phyloP scores from a whole-genome alignment of 2,329 filamentous ascomycete species.

The Pleurostoma richardsiae region DNA sequence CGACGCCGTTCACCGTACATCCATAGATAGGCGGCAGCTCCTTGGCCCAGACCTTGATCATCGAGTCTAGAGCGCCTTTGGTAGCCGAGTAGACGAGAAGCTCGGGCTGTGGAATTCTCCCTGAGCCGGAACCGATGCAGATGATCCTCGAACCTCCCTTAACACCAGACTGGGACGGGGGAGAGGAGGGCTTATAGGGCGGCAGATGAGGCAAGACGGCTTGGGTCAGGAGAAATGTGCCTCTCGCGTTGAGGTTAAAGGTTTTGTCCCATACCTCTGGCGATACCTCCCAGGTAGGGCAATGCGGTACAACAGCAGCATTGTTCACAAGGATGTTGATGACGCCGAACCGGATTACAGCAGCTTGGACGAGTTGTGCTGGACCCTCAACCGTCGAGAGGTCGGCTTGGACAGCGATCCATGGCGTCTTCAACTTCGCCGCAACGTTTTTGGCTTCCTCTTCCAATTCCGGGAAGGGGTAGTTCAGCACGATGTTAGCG shows the following conservation, averaged over 20 bases:
- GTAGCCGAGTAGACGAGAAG: slow-evolving; percentile 1
- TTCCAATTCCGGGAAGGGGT: background rate
- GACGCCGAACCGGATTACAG: slow-evolving; percentile 1
- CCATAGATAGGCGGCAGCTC: slow-evolving; percentile 16
- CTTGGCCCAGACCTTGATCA: slow-evolving; percentile 2
- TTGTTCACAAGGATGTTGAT: slow-evolving; percentile 6
- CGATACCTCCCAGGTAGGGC: background rate
- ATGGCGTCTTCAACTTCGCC: background rate
- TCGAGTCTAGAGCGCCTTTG: slow-evolving; percentile 2
- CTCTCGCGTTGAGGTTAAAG: slow-evolving; percentile 1
- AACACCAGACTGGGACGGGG: slow-evolving; percentile 1
- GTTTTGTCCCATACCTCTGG: background rate
- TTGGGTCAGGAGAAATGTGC: slow-evolving; percentile 1
- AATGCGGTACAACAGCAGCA: slow-evolving; percentile 1
- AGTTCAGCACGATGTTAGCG: slow-evolving; percentile 1
- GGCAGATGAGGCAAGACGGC: background rate
- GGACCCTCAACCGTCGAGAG: background rate
- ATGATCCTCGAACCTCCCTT: slow-evolving; percentile 1
- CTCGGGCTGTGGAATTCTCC: background rate
- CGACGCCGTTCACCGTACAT: slow-evolving; percentile 21
- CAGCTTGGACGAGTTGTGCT: background rate
- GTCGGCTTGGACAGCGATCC: slow-evolving; percentile 2
- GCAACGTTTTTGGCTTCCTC: background rate
- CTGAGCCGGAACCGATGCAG: slow-evolving; percentile 1
- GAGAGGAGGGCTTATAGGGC: background rate